Evolutionary conservation across 148 eudicot genomes (phyloP), one percentile per base, ranked within the genome.

Genomic region (Chenopodium quinoa): DNA sequence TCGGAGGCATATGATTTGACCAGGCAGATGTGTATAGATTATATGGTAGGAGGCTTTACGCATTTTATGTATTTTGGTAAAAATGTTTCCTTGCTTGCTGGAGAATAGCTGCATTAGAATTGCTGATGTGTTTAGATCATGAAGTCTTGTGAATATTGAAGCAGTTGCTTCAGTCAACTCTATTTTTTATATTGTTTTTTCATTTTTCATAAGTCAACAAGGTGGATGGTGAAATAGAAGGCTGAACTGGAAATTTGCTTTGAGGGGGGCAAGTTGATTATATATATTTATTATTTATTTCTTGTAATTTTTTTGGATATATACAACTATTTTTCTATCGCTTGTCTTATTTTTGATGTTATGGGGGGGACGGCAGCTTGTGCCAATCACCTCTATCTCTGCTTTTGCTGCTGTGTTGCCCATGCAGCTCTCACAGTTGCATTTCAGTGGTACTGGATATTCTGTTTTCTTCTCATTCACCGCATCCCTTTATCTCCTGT

Each of bases 1-100:
- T 88, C 97, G 31, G 99, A 96, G 76, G 81, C 82, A 40, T 92
- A 96, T 90, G 98, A 96, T 87, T 87, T 92, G 89, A 87, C 91
- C 73, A 92, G 99, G 83, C 99, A 96, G 86, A 94, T 96, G 99
- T 92, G 95, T 91, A 91, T 96, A 54, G 99, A 96, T 86, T 96
- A 96, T 84, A 96, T 96, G 99, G 99, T 96, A 92, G 25, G 82
- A 4, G 12, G 6, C 75, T 20, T 50, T 68, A 19, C 54, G 22
- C 19, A 7, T 46, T 56, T 56, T 56, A 56, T 56, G 62, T 64
- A 50, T 34, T 50, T 20, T 58, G 7, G 0, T 44, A 7, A 37
- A 37, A 37, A 37, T 10, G 11, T 7, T 75, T 44, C 48, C 66
- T 25, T 63, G 50, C 32, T 7, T 75, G 75, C 48, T 47, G 4